These are phyloP conservation scores for Micromonas commoda DNA, from an alignment of 139 green algal species.

Conservation along the genomic window DNA sequence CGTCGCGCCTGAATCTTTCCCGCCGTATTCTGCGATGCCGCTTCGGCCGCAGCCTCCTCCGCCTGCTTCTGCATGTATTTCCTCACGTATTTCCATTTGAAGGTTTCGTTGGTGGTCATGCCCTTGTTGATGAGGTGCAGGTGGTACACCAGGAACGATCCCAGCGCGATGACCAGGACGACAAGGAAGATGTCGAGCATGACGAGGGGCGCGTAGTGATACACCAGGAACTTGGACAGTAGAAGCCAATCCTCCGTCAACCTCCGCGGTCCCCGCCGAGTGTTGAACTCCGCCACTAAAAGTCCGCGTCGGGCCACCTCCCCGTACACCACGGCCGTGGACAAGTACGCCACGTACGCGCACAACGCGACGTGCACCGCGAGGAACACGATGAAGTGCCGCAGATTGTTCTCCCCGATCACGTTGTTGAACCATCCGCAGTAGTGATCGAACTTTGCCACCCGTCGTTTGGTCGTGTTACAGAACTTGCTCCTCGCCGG, in stretches of 20 bases:
- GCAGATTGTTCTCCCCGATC: conserved; percentile 29
- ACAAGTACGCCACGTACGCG: not conserved
- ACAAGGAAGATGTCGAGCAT: not conserved
- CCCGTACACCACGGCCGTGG: not conserved
- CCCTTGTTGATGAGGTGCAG: not conserved
- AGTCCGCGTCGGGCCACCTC: not conserved
- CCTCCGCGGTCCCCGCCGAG: not conserved
- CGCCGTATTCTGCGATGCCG: too few species aligned
- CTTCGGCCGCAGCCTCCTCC: not conserved
- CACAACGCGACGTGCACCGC: not conserved
- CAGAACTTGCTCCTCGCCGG: conserved; percentile 16
- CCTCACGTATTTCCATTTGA: not conserved
- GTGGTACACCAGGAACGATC: conserved; percentile 1
- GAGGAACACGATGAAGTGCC: conserved; percentile 31
- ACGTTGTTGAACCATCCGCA: conserved; percentile 35
- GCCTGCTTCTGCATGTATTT: not conserved
- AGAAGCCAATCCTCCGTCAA: not conserved
- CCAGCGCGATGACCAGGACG: not conserved
- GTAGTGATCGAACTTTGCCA: conserved; percentile 35
- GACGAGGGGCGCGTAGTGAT: not conserved
- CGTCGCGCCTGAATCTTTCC: too few species aligned
- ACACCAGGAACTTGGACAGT: not conserved
- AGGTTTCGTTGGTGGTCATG: conserved; percentile 26
- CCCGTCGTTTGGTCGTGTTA: conserved; percentile 21
- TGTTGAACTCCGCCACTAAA: not conserved